A percentile compares a stretch with the other conserved stretches of the same genome.
These are phyloP conservation scores for Micractinium conductrix DNA, from an alignment of 139 green algal species.

Conservation along the genomic window DNA sequence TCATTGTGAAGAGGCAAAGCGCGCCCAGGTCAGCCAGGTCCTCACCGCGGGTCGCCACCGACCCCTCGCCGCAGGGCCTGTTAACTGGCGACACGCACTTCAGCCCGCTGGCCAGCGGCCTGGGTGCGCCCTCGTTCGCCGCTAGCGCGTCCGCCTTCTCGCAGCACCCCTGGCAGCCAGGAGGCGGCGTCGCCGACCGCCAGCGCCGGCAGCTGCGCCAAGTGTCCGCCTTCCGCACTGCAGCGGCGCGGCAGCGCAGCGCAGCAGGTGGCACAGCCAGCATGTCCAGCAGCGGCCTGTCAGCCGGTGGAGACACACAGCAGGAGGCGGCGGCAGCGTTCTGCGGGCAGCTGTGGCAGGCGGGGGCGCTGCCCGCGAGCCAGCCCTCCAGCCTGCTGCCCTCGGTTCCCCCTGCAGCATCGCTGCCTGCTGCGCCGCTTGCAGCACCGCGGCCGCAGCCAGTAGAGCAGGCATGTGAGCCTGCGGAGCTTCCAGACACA, in stretches of 20 bases:
- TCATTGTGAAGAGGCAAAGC: too few relatives aligned
- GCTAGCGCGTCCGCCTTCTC: background rate
- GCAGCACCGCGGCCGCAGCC: too few relatives aligned
- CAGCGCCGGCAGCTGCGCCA: conserved; percentile 26
- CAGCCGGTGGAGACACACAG: background rate
- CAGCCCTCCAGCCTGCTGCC: background rate
- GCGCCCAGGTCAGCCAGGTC: too few relatives aligned
- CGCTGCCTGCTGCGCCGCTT: background rate
- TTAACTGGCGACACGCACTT: background rate
- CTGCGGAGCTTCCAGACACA: background rate
- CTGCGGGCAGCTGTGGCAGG: background rate
- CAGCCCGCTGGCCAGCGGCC: conserved; percentile 25
- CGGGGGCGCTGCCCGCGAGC: background rate
- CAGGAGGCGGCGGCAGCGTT: background rate
- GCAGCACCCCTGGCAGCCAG: background rate
- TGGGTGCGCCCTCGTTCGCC: background rate
- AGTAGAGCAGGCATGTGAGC: too few relatives aligned
- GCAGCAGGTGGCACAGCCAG: background rate
- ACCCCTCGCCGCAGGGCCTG: conserved; percentile 13
- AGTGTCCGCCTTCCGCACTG: background rate
- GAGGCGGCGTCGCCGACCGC: background rate
- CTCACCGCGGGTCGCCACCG: too few relatives aligned
- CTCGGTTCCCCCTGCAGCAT: background rate
- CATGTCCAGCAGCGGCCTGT: conserved; percentile 9
- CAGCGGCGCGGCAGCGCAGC: background rate